Percentiles rank a stretch among this genome's conserved stretches.
These are phyloP conservation scores for Pseudocercospora cruenta DNA, from an alignment of 2,329 filamentous ascomycete genomes.

Conservation along the genomic window DNA sequence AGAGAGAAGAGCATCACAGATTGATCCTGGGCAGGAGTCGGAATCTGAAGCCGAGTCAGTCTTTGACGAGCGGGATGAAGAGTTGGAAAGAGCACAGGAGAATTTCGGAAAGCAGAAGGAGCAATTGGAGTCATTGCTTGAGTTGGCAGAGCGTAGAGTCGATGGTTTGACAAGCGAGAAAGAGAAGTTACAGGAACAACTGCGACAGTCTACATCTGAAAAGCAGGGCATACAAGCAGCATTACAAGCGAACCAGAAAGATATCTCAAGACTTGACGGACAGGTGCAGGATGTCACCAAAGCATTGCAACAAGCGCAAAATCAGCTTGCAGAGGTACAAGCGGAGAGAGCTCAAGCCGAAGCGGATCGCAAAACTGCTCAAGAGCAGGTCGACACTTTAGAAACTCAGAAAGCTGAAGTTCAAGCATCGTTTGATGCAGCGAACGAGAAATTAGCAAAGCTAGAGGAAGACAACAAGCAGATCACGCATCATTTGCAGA, in stretches of 20 bases:
- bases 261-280: constrained; percentile 10
- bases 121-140: constrained; percentile 38
- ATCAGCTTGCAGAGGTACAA: constrained; percentile 16
- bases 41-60: constrained; percentile 37
- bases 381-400: constrained; percentile 14
- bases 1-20: constrained; percentile 19
- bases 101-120: constrained; percentile 31
- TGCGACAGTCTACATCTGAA: constrained; percentile 19
- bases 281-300: constrained; percentile 24
- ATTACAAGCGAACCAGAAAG: constrained; percentile 17
- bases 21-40: constrained; percentile 28
- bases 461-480: constrained; percentile 30
- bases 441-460: constrained; percentile 20
- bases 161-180: constrained; percentile 39
- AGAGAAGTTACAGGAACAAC: constrained; percentile 27
- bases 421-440: constrained; percentile 18
- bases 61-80: constrained; percentile 37
- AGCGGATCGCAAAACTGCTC: constrained; percentile 16
- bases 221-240: constrained; percentile 22
- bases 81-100: constrained; percentile 35
- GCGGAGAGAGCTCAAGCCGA: constrained; percentile 17
- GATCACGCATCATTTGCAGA: constrained; percentile 24
- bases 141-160: constrained; percentile 39
- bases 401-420: constrained; percentile 23
- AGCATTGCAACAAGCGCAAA: constrained; percentile 16